Percentiles rank a stretch among this genome's conserved stretches.
Evolutionary conservation across 257 asterid species (phyloP).

Genomic region (Penstemon newberryi): DNA sequence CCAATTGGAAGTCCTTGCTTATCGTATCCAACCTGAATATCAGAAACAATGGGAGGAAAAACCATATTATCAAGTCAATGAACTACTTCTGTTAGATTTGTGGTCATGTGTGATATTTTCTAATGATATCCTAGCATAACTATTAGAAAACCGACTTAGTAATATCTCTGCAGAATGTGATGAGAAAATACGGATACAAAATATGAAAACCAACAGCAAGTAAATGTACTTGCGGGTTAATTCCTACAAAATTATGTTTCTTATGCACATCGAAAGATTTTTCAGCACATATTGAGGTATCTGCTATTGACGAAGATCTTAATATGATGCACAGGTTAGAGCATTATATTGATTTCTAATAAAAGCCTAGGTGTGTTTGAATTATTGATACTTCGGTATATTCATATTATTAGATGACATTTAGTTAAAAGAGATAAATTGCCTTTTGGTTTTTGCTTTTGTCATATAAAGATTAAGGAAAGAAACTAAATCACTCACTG

Average conservation of each 20-base stretch:
- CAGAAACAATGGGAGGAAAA: constrained; percentile 2
- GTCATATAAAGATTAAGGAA: background rate
- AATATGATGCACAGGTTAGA: background rate
- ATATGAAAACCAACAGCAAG: background rate
- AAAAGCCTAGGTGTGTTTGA: background rate
- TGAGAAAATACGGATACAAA: no score
- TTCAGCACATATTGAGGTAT: background rate
- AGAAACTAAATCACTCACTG: constrained; percentile 55
- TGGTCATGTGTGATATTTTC: background rate
- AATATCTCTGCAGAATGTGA: no score
- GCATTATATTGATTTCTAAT: background rate
- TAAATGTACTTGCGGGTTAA: background rate
- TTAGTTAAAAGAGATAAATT: background rate
- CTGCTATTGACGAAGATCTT: background rate
- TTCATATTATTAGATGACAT: background rate
- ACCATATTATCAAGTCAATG: background rate
- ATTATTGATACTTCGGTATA: background rate
- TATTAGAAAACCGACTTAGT: no score
- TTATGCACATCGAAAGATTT: background rate
- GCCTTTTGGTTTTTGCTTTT: background rate
- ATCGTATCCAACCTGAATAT: constrained; percentile 81
- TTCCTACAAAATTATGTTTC: background rate
- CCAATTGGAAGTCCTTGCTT: constrained; percentile 97
- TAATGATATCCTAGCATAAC: no score
- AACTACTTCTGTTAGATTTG: background rate